Conservation (phyloP, 352 stramenopile species). For the Phytophthora sansomeana region DNA sequence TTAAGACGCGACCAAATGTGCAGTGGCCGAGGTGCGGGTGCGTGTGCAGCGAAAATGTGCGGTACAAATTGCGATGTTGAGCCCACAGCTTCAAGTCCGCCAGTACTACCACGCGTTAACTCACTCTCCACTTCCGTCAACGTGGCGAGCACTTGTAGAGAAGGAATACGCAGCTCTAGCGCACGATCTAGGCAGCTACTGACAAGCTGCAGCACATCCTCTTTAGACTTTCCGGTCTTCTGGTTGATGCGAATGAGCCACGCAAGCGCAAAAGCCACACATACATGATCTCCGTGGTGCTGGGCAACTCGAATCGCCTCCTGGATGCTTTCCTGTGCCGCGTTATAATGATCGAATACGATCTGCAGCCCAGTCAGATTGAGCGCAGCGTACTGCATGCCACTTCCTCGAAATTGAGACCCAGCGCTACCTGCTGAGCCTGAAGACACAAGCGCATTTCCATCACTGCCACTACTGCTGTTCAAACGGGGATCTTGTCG, state of each 20-base stretch:
- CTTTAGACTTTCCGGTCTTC: slow-evolving; percentile 64
- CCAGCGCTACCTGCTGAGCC: slow-evolving; percentile 7
- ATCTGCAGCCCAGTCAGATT: slow-evolving; percentile 91
- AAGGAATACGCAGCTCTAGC: slow-evolving; percentile 62
- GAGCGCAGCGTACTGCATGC: slow-evolving; percentile 92
- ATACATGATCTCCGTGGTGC: slow-evolving; percentile 92
- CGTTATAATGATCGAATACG: slow-evolving; percentile 78
- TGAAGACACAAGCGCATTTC: slow-evolving; percentile 15
- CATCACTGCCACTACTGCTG: slow-evolving; percentile 12
- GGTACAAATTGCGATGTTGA: slow-evolving; percentile 35
- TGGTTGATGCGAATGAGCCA: slow-evolving; percentile 87
- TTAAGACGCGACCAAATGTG: slow-evolving; percentile 55
- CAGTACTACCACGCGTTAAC: slow-evolving; percentile 39
- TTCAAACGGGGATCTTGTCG: slow-evolving; percentile 25
- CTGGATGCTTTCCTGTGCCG: slow-evolving; percentile 88
- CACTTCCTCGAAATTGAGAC: slow-evolving; percentile 65
- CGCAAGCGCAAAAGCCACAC: slow-evolving; percentile 92
- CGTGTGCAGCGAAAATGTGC: slow-evolving; percentile 39
- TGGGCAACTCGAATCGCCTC: slow-evolving; percentile 94
- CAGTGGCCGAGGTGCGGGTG: slow-evolving; percentile 46
- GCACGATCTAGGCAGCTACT: slow-evolving; percentile 64
- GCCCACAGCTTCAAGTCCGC: slow-evolving; percentile 13
- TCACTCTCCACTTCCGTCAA: slow-evolving; percentile 64
- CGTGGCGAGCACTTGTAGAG: slow-evolving; percentile 55
- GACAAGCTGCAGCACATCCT: slow-evolving; percentile 56